Base-by-base conservation (phyloP, 176 grass and related monocot species). In the Aegilops bicornis region DNA sequence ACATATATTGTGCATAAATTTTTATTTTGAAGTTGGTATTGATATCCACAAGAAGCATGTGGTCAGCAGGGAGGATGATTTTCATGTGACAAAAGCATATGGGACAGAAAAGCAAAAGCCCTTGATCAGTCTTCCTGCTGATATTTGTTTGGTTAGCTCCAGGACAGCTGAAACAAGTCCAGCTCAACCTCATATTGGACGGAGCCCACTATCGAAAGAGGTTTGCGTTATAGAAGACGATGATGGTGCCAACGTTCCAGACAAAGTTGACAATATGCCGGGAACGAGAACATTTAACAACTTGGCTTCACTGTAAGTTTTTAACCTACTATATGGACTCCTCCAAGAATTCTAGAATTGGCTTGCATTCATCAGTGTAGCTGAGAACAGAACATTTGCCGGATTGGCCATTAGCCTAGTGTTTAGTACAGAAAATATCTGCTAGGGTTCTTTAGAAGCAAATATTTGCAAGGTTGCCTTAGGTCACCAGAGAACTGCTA, bases 11-110 rank as follows among this genome's bases (percentile, higher is more conserved):
- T 76, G 23, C 61, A 79, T 87, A n/a, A 67, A 69, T 31, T 60
- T 84, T 32, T 77, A 80, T 88, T 71, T 68, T 85, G 85, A 86
- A 98, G 96, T 94, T 68, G 93, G 96, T 76, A 87, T 98, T 80
- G 96, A 98, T 89, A 87, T 89, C 43, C 93, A 94, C 67, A 85
- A 88, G 87, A 95, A 94, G 84, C 88, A 94, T 90, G 84, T 89
- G 69, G 52, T 95, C 54, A 94, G 73, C 81, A 88, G 88, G 69
- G 86, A 89, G 83, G 75, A 74, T 56, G 69, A 80, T 90, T 86
- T 69, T 14, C 85, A 68, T 25, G 75, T 81, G 79, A 80, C 80
- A 11, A 71, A 59, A 90, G 69, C 43, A 32, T 32, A 59, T 54
- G 80, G 47, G 36, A 80, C 56, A 72, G 78, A 91, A 81, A 82